Evolutionary conservation across 2,329 filamentous ascomycete genomes (phyloP), one percentile per base, ranked within the genome.

Genomic region (Apiospora koreana): DNA sequence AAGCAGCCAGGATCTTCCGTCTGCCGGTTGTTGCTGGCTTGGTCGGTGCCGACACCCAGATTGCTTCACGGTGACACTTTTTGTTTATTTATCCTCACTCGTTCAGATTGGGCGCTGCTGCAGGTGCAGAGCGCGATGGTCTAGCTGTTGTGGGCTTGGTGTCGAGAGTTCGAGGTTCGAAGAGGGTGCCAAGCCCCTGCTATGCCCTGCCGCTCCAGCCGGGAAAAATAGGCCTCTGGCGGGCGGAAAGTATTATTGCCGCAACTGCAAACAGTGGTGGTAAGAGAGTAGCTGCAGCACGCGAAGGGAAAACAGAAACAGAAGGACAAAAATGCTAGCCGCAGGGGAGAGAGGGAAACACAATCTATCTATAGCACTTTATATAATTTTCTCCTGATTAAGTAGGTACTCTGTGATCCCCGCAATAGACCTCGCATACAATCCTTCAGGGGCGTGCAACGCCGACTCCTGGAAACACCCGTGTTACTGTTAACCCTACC

Each of bases 231-330:
- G 54, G 31, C 18, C 31, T 62, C 54, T 12, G 54, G 31, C 18
- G 31, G 31, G 54, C 31, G 54, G 54, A 38, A 38, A 62, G 54
- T 28, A 3, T 62, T 62, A 62, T 62, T 62, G 18, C 31, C 54
- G 54, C 31, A 38, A 58, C 31, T 62, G 54, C 54, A 62, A 62
- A 62, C 54, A 62, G 54, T 62, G 54, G 54, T 62, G 54, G 54
- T 62, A 62, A 62, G 54, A 62, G 41, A 43, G 41, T 14, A 42
- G 50, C n/a, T n/a, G n/a, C 50, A 62, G 50, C 54, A 62, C 54
- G 21, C 8, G 54, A 38, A 62, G 54, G 43, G 18, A 62, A 62
- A 62, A 62, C 54, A 62, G 54, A 62, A 62, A n/a, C 54, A 62
- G 31, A 62, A 18, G 18, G 8, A 35, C 35, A 35, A n/a, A 35